These are phyloP conservation scores for Osmanthus fragrans DNA, from an alignment of 257 asterid species.

Conservation along the genomic window DNA sequence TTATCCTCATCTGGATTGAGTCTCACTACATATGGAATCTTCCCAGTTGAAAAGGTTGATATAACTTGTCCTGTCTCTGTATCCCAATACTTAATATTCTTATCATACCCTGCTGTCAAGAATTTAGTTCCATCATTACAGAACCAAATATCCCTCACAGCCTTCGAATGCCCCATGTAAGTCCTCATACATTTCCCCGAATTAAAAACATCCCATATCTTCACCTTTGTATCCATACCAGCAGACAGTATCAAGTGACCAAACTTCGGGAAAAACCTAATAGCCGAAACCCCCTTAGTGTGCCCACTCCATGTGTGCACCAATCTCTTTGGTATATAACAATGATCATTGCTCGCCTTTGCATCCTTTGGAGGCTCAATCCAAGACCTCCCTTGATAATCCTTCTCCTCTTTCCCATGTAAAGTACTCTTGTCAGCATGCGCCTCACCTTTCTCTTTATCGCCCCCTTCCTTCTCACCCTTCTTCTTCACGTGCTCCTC, in stretches of 20 bases:
- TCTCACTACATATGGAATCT: constrained; percentile 89
- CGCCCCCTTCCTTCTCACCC: constrained; percentile 84
- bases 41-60: constrained; percentile 87
- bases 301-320: constrained; percentile 99
- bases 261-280: constrained; percentile 87
- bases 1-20: constrained; percentile 97
- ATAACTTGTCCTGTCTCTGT: constrained; percentile 97
- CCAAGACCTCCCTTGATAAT: constrained; percentile 99
- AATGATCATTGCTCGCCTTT: constrained; percentile 90
- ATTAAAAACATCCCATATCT: constrained; percentile 91
- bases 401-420: constrained; percentile 93
- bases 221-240: constrained; percentile 94
- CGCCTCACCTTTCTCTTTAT: constrained; percentile 58
- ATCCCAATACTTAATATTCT: constrained; percentile 98
- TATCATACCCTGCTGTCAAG: constrained; percentile 91
- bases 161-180: constrained; percentile 94
- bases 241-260: constrained; percentile 95
- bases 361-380: constrained; percentile 95
- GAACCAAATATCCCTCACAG: constrained; percentile 90
- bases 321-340: constrained; percentile 92
- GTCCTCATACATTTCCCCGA: constrained; percentile 94
- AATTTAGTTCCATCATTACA: constrained; percentile 89
- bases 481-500: constrained; percentile 96
- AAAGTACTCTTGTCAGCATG: constrained; percentile 72
- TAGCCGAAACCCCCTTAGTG: constrained; percentile 93